Percentiles rank a stretch among this genome's conserved stretches.
These are phyloP conservation scores for Dorcoceras hygrometricum DNA, from an alignment of 257 asterid genomes.

Conservation along the genomic window DNA sequence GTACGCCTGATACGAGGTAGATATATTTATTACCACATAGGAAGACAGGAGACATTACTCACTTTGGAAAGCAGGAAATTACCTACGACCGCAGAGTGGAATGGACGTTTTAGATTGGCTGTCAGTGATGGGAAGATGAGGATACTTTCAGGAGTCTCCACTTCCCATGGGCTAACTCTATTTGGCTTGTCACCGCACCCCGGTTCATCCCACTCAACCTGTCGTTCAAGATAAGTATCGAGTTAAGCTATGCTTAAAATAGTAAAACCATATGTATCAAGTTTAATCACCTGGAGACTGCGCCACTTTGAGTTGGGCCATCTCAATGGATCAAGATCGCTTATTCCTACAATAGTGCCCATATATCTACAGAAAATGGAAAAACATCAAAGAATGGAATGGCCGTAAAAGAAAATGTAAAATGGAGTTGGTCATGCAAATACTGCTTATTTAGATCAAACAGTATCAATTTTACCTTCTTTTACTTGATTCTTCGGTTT, in stretches of 20 bases:
- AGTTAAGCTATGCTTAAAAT: neutral
- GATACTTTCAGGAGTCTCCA: conserved; percentile 96
- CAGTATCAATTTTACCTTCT: conserved; percentile 48
- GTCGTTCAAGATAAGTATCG: conserved; percentile 17
- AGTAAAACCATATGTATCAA: no score
- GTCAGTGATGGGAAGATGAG: conserved; percentile 89
- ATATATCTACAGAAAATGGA: conserved; percentile 49
- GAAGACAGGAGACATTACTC: neutral
- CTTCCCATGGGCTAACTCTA: conserved; percentile 94
- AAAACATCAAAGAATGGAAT: neutral
- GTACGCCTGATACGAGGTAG: conserved; percentile 48
- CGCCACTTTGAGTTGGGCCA: conserved; percentile 99
- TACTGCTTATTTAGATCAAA: no score
- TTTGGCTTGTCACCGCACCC: conserved; percentile 84
- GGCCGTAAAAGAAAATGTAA: no score
- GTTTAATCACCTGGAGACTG: conserved; percentile 60
- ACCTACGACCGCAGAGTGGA: conserved; percentile 71
- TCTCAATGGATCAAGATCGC: conserved; percentile 84
- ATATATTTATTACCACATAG: neutral
- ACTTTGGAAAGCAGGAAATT: conserved; percentile 15
- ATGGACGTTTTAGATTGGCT: conserved; percentile 75
- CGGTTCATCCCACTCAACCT: conserved; percentile 98
- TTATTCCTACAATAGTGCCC: conserved; percentile 81
- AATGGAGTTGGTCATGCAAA: no score
- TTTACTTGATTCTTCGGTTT: conserved; percentile 92